Evolutionary conservation across 208 protist genomes (phyloP).

Genomic region (Naegleria gruberi): DNA sequence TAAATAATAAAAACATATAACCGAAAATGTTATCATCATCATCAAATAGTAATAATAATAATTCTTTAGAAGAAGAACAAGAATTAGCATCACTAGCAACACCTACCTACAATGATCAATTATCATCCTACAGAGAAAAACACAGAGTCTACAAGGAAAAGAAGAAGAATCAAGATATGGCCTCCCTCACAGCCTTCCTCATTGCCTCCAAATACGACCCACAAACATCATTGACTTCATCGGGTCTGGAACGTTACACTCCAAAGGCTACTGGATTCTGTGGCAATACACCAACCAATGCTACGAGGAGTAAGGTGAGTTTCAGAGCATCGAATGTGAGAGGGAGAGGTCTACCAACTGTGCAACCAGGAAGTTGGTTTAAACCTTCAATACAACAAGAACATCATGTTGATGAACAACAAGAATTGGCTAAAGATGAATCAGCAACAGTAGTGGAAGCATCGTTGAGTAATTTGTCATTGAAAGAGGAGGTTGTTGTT

Average conservation of each 20-base stretch:
- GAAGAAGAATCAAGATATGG: not conserved
- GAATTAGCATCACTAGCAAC: not conserved
- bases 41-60: not conserved
- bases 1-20: not conserved
- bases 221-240: not conserved
- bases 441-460: not conserved
- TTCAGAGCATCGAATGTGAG: not conserved
- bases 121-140: not conserved
- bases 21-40: not conserved
- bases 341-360: not conserved
- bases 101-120: not conserved
- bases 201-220: not conserved
- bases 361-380: not conserved
- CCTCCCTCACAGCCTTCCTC: not conserved
- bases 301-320: not conserved
- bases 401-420: not conserved
- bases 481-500: not conserved
- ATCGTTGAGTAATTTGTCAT: not conserved
- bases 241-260: not conserved
- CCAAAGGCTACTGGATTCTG: not conserved
- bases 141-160: not conserved
- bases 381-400: not conserved
- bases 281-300: not conserved
- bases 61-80: not conserved
- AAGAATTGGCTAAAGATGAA: not conserved